phyloP scores from a whole-genome alignment of 352 stramenopile genomes.

The Pythium brachiatum region DNA sequence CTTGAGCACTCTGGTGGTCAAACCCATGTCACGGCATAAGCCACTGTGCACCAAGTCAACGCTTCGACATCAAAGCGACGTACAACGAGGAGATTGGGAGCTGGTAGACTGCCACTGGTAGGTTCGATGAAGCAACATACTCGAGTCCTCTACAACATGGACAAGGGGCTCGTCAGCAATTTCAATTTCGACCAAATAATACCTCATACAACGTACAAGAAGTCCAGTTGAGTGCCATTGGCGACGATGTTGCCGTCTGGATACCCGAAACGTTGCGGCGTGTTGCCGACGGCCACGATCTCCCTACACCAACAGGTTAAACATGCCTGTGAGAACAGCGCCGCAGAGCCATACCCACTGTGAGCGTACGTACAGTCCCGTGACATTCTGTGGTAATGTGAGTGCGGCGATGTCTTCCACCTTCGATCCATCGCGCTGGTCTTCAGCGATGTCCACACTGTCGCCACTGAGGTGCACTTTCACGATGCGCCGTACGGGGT shows the following conservation, averaged over 20 bases:
- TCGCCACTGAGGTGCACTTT: not conserved
- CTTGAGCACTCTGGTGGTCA: not conserved
- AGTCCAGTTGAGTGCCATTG: slow-evolving; percentile 9
- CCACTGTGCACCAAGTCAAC: no score
- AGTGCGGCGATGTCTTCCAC: slow-evolving; percentile 13
- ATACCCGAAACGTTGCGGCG: not conserved
- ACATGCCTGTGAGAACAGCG: not conserved
- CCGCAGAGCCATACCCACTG: no score
- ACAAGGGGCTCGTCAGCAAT: not conserved
- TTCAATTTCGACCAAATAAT: not conserved
- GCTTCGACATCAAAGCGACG: not conserved
- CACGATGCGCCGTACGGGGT: not conserved
- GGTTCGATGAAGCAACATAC: not conserved
- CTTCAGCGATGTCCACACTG: not conserved
- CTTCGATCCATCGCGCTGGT: not conserved
- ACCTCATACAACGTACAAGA: no score
- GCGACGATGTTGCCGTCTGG: slow-evolving; percentile 11
- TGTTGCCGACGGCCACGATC: not conserved
- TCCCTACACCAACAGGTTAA: not conserved
- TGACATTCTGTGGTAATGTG: slow-evolving; percentile 4
- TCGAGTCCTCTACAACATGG: not conserved
- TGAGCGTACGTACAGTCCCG: slow-evolving; percentile 1
- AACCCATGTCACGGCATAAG: not conserved
- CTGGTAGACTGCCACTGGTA: not conserved
- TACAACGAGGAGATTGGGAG: slow-evolving; percentile 10